These are phyloP conservation scores for Acanthamoeba healyi DNA, from an alignment of 208 protist species.

Conservation along the genomic window DNA sequence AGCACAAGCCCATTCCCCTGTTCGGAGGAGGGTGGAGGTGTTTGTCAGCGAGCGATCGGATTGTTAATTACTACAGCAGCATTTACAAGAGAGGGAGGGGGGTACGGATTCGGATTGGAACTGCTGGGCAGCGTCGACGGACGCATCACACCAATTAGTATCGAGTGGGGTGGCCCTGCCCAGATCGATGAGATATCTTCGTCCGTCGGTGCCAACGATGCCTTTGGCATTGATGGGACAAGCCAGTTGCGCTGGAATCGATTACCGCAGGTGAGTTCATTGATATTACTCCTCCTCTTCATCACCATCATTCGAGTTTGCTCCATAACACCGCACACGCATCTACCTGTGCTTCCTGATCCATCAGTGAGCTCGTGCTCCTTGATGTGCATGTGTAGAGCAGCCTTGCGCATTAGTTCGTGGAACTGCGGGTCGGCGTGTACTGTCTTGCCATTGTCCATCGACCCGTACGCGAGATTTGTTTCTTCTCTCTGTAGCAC, in stretches of 20 bases:
- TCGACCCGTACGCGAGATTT: constrained; percentile 82
- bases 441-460: constrained; percentile 80
- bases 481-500: constrained; percentile 74
- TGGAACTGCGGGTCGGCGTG: constrained; percentile 78
- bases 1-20: not conserved
- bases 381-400: constrained; percentile 78
- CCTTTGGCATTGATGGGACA: constrained; percentile 75
- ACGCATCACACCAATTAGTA: constrained; percentile 76
- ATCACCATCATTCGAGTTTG: no score
- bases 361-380: constrained; percentile 77
- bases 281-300: no score
- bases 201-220: constrained; percentile 84
- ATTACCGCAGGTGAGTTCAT: no score
- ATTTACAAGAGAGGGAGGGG: not conserved
- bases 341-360: constrained; percentile 1
- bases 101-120: not conserved
- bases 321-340: not conserved
- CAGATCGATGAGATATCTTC: constrained; percentile 86
- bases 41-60: no score
- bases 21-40: not conserved
- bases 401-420: constrained; percentile 66
- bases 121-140: not conserved
- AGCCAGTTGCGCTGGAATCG: not conserved
- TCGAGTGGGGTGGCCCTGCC: constrained; percentile 81
- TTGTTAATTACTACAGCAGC: no score